phyloP scores from a whole-genome alignment of 192 early-diverging fungal species.

The Oehlia diaphana region DNA sequence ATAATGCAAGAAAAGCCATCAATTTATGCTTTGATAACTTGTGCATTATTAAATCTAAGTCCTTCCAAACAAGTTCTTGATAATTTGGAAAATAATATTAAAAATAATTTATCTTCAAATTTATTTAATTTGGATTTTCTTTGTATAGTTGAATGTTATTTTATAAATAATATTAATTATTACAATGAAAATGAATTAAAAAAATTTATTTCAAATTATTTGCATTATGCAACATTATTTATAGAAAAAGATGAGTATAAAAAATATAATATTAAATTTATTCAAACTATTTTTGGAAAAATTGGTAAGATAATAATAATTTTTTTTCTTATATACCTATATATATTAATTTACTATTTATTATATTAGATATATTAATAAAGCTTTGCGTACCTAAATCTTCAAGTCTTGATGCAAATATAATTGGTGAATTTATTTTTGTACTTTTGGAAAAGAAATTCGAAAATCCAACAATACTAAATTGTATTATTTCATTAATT shows the following conservation, averaged over 20 bases:
- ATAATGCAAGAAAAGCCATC: not conserved
- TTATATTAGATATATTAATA: slow-evolving; percentile 11
- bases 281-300: slow-evolving; percentile 7
- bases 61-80: not conserved
- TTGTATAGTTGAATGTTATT: slow-evolving; percentile 18
- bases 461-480: slow-evolving; percentile 42
- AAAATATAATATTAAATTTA: not conserved
- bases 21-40: not conserved
- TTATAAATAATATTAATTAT: not conserved
- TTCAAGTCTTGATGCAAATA: slow-evolving; percentile 33
- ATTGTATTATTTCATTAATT: slow-evolving; percentile 41
- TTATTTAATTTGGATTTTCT: slow-evolving; percentile 29
- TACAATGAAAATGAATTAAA: not conserved
- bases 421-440: slow-evolving; percentile 43
- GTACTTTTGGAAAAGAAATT: slow-evolving; percentile 41
- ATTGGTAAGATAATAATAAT: slow-evolving; percentile 14
- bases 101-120: not conserved
- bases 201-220: slow-evolving; percentile 19
- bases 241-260: slow-evolving; percentile 25
- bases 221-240: slow-evolving; percentile 26
- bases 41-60: slow-evolving; percentile 4
- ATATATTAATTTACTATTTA: not conserved
- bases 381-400: slow-evolving; percentile 6
- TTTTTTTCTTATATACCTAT: not conserved
- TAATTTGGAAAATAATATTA: not conserved